These are phyloP conservation scores for Aspergillus fijiensis DNA, from an alignment of 2,329 filamentous ascomycete species.

Conservation along the genomic window DNA sequence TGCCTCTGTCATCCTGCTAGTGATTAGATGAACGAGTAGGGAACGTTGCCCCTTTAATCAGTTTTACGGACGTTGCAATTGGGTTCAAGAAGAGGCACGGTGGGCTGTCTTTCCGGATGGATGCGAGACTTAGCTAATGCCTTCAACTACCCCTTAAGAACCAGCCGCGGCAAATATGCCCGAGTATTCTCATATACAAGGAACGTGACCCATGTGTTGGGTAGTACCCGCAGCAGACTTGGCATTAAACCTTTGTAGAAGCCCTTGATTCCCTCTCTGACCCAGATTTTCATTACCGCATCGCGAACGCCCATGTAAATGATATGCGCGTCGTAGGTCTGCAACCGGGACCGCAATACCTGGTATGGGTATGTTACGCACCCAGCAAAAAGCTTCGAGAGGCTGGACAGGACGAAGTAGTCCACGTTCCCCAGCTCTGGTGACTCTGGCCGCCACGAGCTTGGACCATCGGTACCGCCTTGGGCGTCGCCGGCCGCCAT, in stretches of 20 bases:
- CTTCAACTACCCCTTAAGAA: not conserved
- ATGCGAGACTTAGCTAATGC: not conserved
- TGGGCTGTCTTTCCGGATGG: not conserved
- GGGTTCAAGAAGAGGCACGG: not conserved
- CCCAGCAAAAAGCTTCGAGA: conserved; percentile 85
- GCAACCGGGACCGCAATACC: conserved; percentile 81
- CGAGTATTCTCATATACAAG: conserved; percentile 94
- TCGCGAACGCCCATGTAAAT: conserved; percentile 72
- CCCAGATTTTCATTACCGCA: conserved; percentile 72
- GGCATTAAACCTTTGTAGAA: conserved; percentile 92
- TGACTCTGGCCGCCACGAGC: conserved; percentile 20
- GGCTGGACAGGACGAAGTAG: conserved; percentile 75
- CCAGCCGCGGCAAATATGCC: conserved; percentile 60
- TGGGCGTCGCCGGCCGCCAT: conserved; percentile 29
- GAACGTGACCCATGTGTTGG: conserved; percentile 95
- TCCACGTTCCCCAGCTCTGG: conserved; percentile 65
- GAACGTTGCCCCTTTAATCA: not conserved
- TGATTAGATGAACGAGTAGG: not conserved
- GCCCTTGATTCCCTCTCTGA: conserved; percentile 72
- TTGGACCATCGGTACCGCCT: conserved; percentile 13
- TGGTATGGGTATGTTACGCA: conserved; percentile 92
- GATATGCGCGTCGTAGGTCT: conserved; percentile 79
- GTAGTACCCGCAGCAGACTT: conserved; percentile 85
- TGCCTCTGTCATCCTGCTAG: not conserved
- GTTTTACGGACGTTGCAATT: not conserved